Evolutionary conservation across 441 rosid genomes (phyloP).

Genomic region (Corymbia calophylla): DNA sequence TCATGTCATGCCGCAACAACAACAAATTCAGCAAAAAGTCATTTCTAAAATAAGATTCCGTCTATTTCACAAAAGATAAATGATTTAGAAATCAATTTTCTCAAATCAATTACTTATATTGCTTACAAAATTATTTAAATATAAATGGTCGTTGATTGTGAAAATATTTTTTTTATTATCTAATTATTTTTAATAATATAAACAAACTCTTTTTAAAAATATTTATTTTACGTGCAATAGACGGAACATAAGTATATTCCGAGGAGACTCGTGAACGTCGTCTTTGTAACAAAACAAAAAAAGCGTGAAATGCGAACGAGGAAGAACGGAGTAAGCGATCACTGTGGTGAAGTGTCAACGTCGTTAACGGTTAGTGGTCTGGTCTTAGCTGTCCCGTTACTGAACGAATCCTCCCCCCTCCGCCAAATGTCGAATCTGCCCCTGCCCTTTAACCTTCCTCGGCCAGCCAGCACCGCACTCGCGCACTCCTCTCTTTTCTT

Average conservation of each 20-base stretch:
- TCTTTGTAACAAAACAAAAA: neutral
- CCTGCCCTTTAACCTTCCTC: neutral
- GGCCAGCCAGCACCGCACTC: neutral
- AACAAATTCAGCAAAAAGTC: neutral
- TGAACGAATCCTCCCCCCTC: neutral
- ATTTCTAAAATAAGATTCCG: accelerated
- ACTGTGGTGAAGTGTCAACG: neutral
- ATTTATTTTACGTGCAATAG: neutral
- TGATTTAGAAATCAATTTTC: accelerated
- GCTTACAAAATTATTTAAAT: neutral
- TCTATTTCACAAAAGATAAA: accelerated
- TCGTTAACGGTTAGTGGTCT: neutral
- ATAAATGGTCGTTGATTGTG: accelerated
- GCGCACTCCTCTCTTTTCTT: neutral
- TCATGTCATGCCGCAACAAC: accelerated
- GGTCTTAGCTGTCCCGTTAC: neutral
- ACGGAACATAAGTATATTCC: accelerated
- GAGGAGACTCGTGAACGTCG: neutral
- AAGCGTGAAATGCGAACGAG: neutral
- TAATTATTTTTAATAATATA: accelerated
- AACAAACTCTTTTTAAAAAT: accelerated
- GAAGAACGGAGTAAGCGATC: neutral
- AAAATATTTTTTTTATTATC: accelerated
- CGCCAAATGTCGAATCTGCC: neutral
- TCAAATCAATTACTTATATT: accelerated